Base-by-base conservation (phyloP, 2,329 filamentous ascomycete species). In the Aureobasidium subglaciale region DNA sequence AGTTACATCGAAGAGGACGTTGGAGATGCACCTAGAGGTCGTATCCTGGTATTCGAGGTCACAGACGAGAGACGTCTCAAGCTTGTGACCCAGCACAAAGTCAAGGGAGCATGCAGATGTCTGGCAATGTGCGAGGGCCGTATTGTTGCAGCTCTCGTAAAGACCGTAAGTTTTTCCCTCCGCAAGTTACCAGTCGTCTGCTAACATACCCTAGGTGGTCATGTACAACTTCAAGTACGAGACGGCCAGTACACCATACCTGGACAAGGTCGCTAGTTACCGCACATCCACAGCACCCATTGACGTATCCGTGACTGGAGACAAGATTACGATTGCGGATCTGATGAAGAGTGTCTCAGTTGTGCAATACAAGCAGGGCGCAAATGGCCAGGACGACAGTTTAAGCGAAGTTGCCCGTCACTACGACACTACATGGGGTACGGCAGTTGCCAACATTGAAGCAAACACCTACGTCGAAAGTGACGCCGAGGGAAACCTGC, bases 261-360 rank as follows among this genome's bases (percentile, higher is more conserved):
- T 97, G 9, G 76, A 79, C 48, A 92, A 88, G 67, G 67, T 87
- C 15, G 87, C 88, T 1, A 82, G 84, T 2, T 95, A 90, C 69
- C 83, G 90, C 11, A 87, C 89, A 2, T 83, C 90, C 2, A 95
- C 90, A 0, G 88, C 88, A 29, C 91, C 93, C 0, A 82, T 95
- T 15, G 88, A 92, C 62, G 69, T 97, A 6, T 83, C 85, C 9
- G 80, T 96, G 13, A 81, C 83, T 1, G 87, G 81, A 1, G 84
- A 86, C 62, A 77, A 82, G 22, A 91, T 99, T 59, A 89, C 88
- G 0, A 84, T 97, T 9, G 88, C 86, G 0, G 93, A 99, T 66
- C 74, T 99, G 42, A 96, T 96, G 88, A 96, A 97, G 72, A 95
- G 89, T 1, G 77, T 95, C 22, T 85, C 87, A 1, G 74, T 97